Base-by-base conservation (phyloP, 331 rosid species). In the Quercus lobata region DNA sequence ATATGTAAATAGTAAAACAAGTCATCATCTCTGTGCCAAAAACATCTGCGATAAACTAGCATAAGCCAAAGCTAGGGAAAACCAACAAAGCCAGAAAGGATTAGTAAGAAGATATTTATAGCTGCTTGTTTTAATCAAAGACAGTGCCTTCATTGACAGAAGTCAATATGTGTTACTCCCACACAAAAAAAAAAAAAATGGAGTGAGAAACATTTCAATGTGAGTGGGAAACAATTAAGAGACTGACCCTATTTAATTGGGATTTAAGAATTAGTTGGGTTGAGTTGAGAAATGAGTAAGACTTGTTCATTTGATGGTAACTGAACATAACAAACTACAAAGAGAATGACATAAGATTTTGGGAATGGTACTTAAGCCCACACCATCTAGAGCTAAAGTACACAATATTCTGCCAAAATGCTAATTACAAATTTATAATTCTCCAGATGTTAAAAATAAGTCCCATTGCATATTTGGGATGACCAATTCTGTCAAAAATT, bases 311-410 rank as follows among this genome's bases (percentile, higher is more conserved):
- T 22, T 60, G 34, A 22, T 60, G 7, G 66, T 24, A 60, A n/a
- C 25, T 21, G 62, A 57, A 3, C 62, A n/a, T 61, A 27, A 61
- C 9, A 61, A 61, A 27, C 35, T 2, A 62, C 34, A 68, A 61
- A 30, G 61, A 70, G 76, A 52, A 73, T 69, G 77, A 27, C 81
- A 81, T 77, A 41, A 73, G 72, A 73, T 69, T 78, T 61, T 74
- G 41, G 68, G 63, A 37, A 63, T 30, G 55, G 37, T 22, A 27
- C 55, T 68, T n/a, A 79, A 44, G 27, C 77, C 17, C 72, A 79
- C n/a, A 25, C 56, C 76, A 52, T 72, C 54, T 62, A 22, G 60
- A 70, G 70, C 54, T 84, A 78, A 79, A 73, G 72, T 25, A 70
- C 74, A 79, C 16, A 72, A 76, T 10, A 61, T 30, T 63, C 52